Percentiles rank a stretch among this genome's conserved stretches.
These are phyloP conservation scores for Eimeria sp. DNA, from an alignment of 169 alveolate species.

Conservation along the genomic window DNA sequence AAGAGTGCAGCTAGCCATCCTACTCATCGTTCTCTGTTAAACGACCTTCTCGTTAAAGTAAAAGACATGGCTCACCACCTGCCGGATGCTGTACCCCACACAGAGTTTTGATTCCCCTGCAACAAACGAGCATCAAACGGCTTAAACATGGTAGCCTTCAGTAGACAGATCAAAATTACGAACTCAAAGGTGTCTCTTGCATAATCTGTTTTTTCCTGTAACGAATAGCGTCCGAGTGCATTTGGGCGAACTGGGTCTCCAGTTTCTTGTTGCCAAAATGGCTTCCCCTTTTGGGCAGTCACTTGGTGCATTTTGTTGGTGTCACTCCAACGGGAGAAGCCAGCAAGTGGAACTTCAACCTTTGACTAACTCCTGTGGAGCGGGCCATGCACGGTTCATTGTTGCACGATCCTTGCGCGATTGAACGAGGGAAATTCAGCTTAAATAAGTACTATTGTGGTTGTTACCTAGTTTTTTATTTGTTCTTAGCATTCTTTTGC, in stretches of 20 bases:
- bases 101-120: background rate
- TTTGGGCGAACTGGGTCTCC: background rate
- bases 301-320: no score
- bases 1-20: background rate
- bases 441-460: no score
- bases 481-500: background rate
- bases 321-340: no score
- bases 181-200: no score
- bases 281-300: no score
- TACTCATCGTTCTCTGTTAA: slow-evolving; percentile 1
- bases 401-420: background rate
- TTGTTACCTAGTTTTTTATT: background rate
- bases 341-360: no score
- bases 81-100: slow-evolving; percentile 26
- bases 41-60: slow-evolving; percentile 13
- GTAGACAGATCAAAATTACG: background rate
- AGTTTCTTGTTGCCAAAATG: background rate
- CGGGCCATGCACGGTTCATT: background rate
- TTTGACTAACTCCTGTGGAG: background rate
- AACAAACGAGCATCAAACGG: background rate
- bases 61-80: background rate
- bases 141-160: background rate
- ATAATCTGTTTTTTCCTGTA: background rate
- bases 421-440: background rate
- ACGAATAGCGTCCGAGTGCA: background rate